Conservation (phyloP, 306 rosid genomes). For the Morella rubra region DNA sequence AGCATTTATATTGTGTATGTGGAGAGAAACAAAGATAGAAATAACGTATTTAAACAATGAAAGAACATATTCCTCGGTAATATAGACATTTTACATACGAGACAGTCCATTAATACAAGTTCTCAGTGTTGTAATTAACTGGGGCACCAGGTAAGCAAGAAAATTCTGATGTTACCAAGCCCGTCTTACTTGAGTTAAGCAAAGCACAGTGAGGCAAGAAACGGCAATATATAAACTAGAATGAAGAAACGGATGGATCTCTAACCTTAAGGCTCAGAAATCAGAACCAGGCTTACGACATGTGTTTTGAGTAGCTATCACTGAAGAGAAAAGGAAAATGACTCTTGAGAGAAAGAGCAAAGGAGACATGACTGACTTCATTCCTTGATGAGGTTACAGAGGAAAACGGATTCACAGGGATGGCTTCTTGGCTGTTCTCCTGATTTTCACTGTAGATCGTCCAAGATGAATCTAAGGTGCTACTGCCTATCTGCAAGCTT, state of each 20-base stretch:
- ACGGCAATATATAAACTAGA: neutral
- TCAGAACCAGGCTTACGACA: neutral
- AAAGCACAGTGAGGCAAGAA: neutral
- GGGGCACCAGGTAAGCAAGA: neutral
- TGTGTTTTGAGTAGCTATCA: neutral
- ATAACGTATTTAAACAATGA: neutral
- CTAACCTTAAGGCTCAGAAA: neutral
- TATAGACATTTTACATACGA: neutral
- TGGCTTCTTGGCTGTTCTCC: neutral
- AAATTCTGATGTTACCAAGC: neutral
- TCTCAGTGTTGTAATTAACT: neutral
- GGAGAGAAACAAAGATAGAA: neutral
- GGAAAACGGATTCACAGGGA: slow-evolving; percentile 3
- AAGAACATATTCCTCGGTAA: neutral
- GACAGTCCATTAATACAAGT: neutral
- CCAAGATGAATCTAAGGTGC: neutral
- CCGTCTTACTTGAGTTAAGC: neutral
- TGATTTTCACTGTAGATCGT: neutral
- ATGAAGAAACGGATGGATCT: neutral
- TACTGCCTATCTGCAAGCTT: neutral
- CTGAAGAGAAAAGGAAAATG: neutral
- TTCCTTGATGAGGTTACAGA: neutral
- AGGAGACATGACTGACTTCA: slow-evolving; percentile 14
- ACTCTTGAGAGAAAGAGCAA: no score
- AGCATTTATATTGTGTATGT: no score